Percentiles rank a stretch among this genome's conserved stretches.
Evolutionary conservation across 495 filamentous ascomycete species (phyloP).

Genomic region (Aspergillus sclerotioniger): DNA sequence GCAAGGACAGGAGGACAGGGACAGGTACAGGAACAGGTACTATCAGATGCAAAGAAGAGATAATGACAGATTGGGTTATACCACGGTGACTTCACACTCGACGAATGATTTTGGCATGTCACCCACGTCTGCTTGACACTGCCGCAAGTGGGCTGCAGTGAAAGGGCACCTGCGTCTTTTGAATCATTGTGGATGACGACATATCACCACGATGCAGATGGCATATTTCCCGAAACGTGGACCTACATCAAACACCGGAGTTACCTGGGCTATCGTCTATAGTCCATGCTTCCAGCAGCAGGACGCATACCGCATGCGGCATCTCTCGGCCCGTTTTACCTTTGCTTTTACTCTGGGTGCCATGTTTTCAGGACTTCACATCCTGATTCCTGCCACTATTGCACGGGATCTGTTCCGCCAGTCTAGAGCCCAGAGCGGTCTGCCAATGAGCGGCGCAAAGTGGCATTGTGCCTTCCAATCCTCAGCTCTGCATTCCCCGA

Average conservation of each 20-base stretch:
- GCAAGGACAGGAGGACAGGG: not conserved
- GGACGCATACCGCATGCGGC: conserved; percentile 13
- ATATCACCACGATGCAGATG: conserved; percentile 10
- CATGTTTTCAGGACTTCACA: conserved; percentile 1
- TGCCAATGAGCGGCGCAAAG: conserved; percentile 22
- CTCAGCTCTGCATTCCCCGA: conserved; percentile 19
- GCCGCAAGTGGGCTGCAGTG: not conserved
- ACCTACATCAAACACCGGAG: conserved; percentile 12
- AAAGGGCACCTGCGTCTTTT: conserved; percentile 17
- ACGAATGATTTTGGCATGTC: conserved; percentile 5
- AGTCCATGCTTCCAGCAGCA: conserved; percentile 9
- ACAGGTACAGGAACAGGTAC: not conserved
- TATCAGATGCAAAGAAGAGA: not conserved
- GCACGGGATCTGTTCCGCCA: conserved; percentile 11
- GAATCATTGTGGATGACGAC: conserved; percentile 19
- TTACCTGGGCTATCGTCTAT: conserved; percentile 7
- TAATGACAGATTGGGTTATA: not conserved
- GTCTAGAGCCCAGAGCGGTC: conserved; percentile 7
- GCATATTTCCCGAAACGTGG: conserved; percentile 18
- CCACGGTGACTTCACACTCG: conserved; percentile 1
- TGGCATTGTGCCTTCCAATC: conserved; percentile 15
- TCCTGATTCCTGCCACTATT: conserved; percentile 5
- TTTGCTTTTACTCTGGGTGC: not conserved
- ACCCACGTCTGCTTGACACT: conserved; percentile 5
- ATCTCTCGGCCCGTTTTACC: conserved; percentile 12